Evolutionary conservation across 164 flowering plant species (phyloP), one percentile per base, ranked within the genome.

Genomic region (Vitis labrusca): DNA sequence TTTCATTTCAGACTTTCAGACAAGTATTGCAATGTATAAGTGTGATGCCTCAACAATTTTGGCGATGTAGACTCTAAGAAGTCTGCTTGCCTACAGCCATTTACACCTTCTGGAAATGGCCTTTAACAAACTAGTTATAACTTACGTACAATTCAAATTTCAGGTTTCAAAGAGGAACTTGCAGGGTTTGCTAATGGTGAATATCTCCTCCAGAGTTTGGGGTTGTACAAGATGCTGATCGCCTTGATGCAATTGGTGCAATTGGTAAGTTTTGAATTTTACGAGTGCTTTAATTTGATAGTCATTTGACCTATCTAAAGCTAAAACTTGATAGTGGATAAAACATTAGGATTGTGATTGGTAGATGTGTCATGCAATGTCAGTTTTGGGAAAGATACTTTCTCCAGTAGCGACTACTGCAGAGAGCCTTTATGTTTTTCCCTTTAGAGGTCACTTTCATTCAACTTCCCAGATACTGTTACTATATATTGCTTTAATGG

Each of bases 161-260:
- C 78, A 89, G 92, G 97, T 61, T 89, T 91, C 73, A 91, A 91
- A 73, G 92, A 90, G 23, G 97, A 92, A 75, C 58, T 92, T 64
- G 66, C 63, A 3, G 85, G 87, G 59, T 53, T 47, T 52, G 54
- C 69, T 60, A 70, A 65, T 54, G 29, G 9, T 56, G 80, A 72
- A 61, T 52, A 50, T 29, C n/a, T n/a, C 77, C 73, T 72, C 87
- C 77, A 17, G 97, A 91, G 73, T 90, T 87, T 77, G 86, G 88
- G 53, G 88, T 90, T 29, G 97, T 93, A 60, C 97, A 93, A 85
- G 98, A 93, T 90, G 98, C 98, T 77, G 97, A 93, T 73, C 91
- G 95, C 48, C 93, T 93, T 73, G 98, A 93, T 81, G 97, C 98
- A 55, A 94, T 94, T 76, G 98, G 97, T 61, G 97, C 98, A 15